phyloP scores from a whole-genome alignment of 2,329 filamentous ascomycete species.

The Salinomyces thailandicus region DNA sequence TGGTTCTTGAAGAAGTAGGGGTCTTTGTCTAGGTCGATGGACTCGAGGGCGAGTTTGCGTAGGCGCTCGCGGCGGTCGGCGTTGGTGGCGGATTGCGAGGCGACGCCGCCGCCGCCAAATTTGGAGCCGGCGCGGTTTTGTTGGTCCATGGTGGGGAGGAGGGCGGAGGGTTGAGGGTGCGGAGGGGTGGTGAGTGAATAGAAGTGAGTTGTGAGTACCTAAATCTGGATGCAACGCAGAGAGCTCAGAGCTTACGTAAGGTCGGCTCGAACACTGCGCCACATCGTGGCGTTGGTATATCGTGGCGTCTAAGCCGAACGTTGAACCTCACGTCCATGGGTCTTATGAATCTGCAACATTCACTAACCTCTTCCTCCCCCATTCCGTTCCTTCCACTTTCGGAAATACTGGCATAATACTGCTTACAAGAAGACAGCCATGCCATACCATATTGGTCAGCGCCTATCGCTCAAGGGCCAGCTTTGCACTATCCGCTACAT shows the following conservation, averaged over 20 bases:
- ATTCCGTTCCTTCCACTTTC: too few relatives aligned
- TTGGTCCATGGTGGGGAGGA: slow-evolving; percentile 19
- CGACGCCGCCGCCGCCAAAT: slow-evolving; percentile 93
- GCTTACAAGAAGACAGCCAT: too few relatives aligned
- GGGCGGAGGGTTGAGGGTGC: not conserved
- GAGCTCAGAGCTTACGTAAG: too few relatives aligned
- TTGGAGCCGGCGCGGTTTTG: slow-evolving; percentile 95
- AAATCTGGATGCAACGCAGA: too few relatives aligned
- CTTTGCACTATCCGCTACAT: slow-evolving; percentile 78
- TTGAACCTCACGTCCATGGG: too few relatives aligned
- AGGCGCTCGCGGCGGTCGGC: slow-evolving; percentile 95
- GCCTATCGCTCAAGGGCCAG: slow-evolving; percentile 66
- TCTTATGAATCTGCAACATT: too few relatives aligned
- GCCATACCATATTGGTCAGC: slow-evolving; percentile 46
- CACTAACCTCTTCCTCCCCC: too few relatives aligned
- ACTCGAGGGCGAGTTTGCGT: slow-evolving; percentile 94
- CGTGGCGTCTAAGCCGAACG: too few relatives aligned
- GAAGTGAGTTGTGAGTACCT: too few relatives aligned
- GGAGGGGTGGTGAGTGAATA: slow-evolving; percentile 2
- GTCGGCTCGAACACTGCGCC: too few relatives aligned
- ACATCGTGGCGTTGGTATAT: too few relatives aligned
- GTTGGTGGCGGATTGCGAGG: slow-evolving; percentile 85
- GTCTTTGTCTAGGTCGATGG: slow-evolving; percentile 98
- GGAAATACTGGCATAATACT: too few relatives aligned
- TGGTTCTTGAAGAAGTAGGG: slow-evolving; percentile 99